Conservation (phyloP, 2,329 filamentous ascomycete species). For the Aureobasidium uvarum region DNA sequence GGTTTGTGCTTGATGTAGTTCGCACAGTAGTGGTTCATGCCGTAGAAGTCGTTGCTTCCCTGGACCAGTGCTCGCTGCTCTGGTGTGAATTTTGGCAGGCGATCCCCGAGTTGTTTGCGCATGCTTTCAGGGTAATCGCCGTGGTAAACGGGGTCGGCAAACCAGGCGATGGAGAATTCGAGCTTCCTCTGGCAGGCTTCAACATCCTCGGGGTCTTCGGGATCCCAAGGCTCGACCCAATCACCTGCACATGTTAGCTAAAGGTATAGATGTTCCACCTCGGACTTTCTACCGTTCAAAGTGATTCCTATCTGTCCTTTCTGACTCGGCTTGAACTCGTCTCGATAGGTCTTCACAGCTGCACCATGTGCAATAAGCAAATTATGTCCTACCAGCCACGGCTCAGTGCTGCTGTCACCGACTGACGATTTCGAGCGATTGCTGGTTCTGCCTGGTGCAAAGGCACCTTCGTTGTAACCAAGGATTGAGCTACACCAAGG, state of each 20-base stretch:
- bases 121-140: constrained; percentile 54
- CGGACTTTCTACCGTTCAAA: constrained; percentile 62
- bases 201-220: constrained; percentile 69
- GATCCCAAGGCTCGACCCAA: constrained; percentile 74
- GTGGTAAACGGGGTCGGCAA: constrained; percentile 82
- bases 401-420: constrained; percentile 73
- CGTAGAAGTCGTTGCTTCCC: constrained; percentile 39
- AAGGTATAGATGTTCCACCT: neutral
- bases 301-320: constrained; percentile 83
- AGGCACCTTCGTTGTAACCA: constrained; percentile 73
- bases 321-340: constrained; percentile 71
- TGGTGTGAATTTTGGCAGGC: constrained; percentile 38
- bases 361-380: constrained; percentile 75
- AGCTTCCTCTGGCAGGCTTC: constrained; percentile 77
- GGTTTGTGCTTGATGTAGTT: constrained; percentile 78
- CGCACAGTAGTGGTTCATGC: constrained; percentile 68
- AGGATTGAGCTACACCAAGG: constrained; percentile 82
- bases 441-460: constrained; percentile 79
- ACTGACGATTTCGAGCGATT: constrained; percentile 67
- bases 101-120: constrained; percentile 38
- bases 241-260: constrained; percentile 55
- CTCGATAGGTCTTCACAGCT: constrained; percentile 77
- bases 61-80: constrained; percentile 37
- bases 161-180: constrained; percentile 86
- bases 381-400: constrained; percentile 80